Conservation (phyloP, 2,329 filamentous ascomycete genomes). For the Ciborinia camelliae region DNA sequence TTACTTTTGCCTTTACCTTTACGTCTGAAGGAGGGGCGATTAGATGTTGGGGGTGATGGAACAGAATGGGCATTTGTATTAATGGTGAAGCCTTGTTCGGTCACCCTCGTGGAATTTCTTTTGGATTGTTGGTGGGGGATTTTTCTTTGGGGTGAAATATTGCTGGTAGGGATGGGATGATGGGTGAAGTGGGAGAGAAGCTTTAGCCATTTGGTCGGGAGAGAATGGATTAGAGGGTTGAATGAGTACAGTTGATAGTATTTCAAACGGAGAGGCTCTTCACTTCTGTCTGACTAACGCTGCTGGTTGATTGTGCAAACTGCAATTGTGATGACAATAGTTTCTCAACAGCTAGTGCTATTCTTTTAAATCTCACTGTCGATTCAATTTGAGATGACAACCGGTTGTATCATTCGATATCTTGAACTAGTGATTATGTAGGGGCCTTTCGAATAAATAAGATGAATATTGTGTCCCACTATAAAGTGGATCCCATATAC, state of each 20-base stretch:
- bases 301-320: neutral
- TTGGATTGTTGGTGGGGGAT: neutral
- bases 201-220: neutral
- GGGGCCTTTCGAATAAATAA: no score
- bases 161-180: neutral
- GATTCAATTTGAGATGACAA: neutral
- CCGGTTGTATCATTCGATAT: neutral
- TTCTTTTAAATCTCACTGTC: no score
- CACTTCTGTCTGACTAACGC: neutral
- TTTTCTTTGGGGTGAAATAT: neutral
- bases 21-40: neutral
- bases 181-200: neutral
- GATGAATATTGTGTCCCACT: no score
- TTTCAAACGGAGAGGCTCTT: neutral
- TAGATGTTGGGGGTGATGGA: conserved; percentile 10
- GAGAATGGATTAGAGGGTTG: neutral
- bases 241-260: conserved; percentile 2
- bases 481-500: no score
- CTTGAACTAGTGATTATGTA: no score
- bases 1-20: conserved; percentile 10
- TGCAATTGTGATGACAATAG: neutral
- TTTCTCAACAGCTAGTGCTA: neutral
- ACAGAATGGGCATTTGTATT: conserved; percentile 13
- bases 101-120: neutral
- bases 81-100: conserved; percentile 13